phyloP scores from a whole-genome alignment of 2,329 filamentous ascomycete genomes.

The Trichophyton verrucosum region DNA sequence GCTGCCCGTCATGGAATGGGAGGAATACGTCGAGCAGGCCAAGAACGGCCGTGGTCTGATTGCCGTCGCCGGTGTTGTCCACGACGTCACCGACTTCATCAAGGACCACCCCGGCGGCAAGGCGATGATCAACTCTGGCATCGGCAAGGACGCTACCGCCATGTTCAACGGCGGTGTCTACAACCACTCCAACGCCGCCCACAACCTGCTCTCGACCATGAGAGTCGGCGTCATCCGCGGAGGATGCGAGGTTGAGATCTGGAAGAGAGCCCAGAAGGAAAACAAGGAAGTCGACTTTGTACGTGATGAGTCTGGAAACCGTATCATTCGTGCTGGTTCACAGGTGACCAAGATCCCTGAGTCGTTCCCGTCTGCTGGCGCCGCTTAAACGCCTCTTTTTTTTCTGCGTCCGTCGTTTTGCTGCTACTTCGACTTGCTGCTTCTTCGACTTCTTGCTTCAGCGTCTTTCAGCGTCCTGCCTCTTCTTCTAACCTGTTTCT shows the following conservation, averaged over 20 bases:
- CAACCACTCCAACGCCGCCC: constrained; percentile 77
- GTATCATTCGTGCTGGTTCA: constrained; percentile 71
- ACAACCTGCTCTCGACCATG: constrained; percentile 82
- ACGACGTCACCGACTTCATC: constrained; percentile 75
- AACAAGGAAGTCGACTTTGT: constrained; percentile 71
- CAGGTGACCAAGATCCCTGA: constrained; percentile 75
- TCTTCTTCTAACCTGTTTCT: background rate
- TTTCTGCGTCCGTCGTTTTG: background rate
- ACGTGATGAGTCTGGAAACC: constrained; percentile 67
- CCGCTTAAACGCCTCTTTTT: constrained; percentile 43
- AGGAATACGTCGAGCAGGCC: constrained; percentile 66
- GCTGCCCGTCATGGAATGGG: constrained; percentile 75
- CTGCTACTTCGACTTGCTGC: background rate
- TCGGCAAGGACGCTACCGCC: constrained; percentile 79
- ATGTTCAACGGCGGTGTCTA: constrained; percentile 91
- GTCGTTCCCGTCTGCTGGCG: constrained; percentile 70
- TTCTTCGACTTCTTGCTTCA: background rate
- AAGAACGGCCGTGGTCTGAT: constrained; percentile 67
- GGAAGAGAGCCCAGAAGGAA: constrained; percentile 52
- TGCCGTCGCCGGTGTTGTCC: constrained; percentile 70
- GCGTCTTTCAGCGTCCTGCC: too few relatives aligned
- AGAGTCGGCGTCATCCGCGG: constrained; percentile 42
- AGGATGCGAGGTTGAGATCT: too few relatives aligned
- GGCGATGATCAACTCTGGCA: constrained; percentile 67
- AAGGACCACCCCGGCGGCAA: constrained; percentile 84